Base-by-base conservation (phyloP, 2,329 filamentous ascomycete species). In the Lecanoromycetidae sp. region DNA sequence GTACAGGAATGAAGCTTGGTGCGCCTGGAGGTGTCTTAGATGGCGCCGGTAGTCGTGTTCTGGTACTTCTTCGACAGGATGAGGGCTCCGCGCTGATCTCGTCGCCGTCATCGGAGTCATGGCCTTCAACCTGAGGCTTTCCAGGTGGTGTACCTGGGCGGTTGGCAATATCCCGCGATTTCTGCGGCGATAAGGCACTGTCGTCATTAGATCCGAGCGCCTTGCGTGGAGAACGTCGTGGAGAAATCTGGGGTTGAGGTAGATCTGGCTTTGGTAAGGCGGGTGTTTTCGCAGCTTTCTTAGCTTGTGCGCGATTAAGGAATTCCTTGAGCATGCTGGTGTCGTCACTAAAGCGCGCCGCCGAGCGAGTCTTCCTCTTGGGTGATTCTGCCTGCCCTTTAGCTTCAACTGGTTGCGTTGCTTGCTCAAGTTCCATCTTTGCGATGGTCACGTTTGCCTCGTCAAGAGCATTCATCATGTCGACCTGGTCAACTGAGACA, bases 301-400 rank as follows among this genome's bases (percentile, higher is more conserved):
- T 59, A 19, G 62, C 62, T 40, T 62, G 60, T 32, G 61, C 60
- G 39, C 60, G 55, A 25, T 55, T 60, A 26, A 65, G 57, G 38
- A 65, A 65, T 32, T 61, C 57, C n/a, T 57, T 58, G 15, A 65
- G 57, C 52, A 65, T 57, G 41, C 59, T 58, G 10, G 61, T 63
- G 48, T 65, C 61, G 44, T 63, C 60, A 47, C 53, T 55, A 41
- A 53, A 53, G 23, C 53, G 52, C 6, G 35, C 36, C 33, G 45
- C 46, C 17, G 51, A 50, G 41, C 53, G 33, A 55, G 44, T 54
- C 40, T 41, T 51, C 15, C 25, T 34, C 23, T 46, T 27, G 10
- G 52, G 42, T 25, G 34, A 22, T 15, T 48, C 33, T 6, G 39
- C 29, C 19, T 27, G 20, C 29, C 17, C n/a, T 19, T 25, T 42